Base-by-base conservation (phyloP, 208 protist genomes). In the Acanthamoeba royreba region DNA sequence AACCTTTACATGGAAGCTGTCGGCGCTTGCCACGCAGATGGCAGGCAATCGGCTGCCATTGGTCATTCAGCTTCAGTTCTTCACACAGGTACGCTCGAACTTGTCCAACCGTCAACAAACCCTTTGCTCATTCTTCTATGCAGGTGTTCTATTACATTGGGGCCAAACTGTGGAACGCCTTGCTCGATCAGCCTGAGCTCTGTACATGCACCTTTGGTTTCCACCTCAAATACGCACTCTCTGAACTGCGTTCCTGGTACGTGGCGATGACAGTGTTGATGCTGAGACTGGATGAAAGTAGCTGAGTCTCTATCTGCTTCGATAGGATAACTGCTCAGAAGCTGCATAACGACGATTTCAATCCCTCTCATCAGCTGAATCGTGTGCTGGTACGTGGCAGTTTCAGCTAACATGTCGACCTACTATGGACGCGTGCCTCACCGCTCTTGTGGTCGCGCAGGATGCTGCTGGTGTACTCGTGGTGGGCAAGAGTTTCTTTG, bases 1-100 rank as follows among this genome's bases (percentile, higher is more conserved):
- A 13, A n/a, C 74, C 42, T 86, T 86, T 43, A 86, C 74, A 33
- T 86, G 74, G 74, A 86, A 86, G 74, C 74, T 86, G n/a, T 55
- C 74, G 40, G 74, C 40, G 9, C 45, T 86, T 3, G 43, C 40
- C n/a, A 53, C 40, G 22, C 74, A 86, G 28, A 86, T 86, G 74
- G 19, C 43, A n/a, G 40, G 25, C 74, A 86, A 46, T 25, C 46
- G 43, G 5, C 28, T 86, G 7, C 46, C 74, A n/a, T 17, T 35
- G 22, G 74, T 53, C 22, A 86, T 86, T 33, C 43, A 86, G 46
- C 40, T 46, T n/a, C 74, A 86, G 74, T 86, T 86, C 74, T 86
- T 86, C 74, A 46, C 46, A 15, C 74, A 86, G 74, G 63, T 74
- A 40, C 33, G 28, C 33, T 74, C 63, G 28, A 9, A 28, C 63